Conservation (phyloP, 2,329 filamentous ascomycete species). For the Aureobasidium pullulans region DNA sequence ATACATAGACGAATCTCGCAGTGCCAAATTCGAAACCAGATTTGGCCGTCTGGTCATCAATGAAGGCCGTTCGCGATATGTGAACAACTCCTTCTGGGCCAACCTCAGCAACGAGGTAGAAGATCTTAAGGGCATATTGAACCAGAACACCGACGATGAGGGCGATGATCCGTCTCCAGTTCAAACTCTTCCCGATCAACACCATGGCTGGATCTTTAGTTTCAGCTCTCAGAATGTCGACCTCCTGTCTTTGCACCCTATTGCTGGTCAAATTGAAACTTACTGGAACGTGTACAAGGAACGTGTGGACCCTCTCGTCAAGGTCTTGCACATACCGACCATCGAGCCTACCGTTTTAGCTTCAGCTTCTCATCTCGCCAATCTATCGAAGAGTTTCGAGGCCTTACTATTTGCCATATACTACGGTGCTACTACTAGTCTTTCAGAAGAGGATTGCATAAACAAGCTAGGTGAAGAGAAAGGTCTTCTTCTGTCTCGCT, state of each 20-base stretch:
- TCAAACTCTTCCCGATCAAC: conserved; percentile 39
- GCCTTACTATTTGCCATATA: conserved; percentile 57
- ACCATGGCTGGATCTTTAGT: conserved; percentile 66
- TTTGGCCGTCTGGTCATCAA: conserved; percentile 65
- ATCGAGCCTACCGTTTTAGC: conserved; percentile 55
- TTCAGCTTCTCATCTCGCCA: conserved; percentile 52
- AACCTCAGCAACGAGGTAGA: conserved; percentile 67
- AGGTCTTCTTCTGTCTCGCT: conserved; percentile 42
- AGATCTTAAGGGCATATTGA: conserved; percentile 55
- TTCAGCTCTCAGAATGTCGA: conserved; percentile 66
- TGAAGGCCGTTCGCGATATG: conserved; percentile 63
- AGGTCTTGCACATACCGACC: conserved; percentile 63
- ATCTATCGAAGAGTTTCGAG: conserved; percentile 51
- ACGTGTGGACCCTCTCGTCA: conserved; percentile 66
- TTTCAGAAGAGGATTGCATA: conserved; percentile 41
- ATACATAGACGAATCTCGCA: conserved; percentile 2
- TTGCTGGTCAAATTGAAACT: conserved; percentile 56
- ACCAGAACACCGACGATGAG: conserved; percentile 56
- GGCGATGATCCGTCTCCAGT: conserved; percentile 43
- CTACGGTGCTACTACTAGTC: conserved; percentile 49
- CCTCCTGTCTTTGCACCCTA: conserved; percentile 56
- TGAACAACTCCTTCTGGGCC: conserved; percentile 71
- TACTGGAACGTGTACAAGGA: conserved; percentile 67
- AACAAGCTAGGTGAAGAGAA: conserved; percentile 46
- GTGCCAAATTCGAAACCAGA: conserved; percentile 32